Evolutionary conservation across 139 green algal species (phyloP), one percentile per base, ranked within the genome.

Genomic region (Tetradesmus lagerheimii): DNA sequence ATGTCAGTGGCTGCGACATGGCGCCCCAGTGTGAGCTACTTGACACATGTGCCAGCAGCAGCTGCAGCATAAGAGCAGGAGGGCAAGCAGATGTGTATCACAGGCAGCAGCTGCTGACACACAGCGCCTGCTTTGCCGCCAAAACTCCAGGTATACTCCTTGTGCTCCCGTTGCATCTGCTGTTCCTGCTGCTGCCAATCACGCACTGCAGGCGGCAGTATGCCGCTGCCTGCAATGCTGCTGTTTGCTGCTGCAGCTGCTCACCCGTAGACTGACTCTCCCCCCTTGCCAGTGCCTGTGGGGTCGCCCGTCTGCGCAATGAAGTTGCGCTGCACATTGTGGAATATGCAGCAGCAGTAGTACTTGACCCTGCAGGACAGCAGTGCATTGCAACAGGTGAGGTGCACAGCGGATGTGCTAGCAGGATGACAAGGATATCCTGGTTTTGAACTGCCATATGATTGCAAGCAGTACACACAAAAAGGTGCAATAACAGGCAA

Each of bases 311-410:
- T 98, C 89, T 99, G 97, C 0, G 92, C 92, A 34, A 99, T 96
- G 92, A 99, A 99, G 93, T 97, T 94, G 1, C 75, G 89, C 83
- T 98, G 95, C 27, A 99, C 95, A 85, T 97, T 98, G 93, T 98
- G 95, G 87, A 99, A 99, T 25, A 99, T 84, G 85, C 90, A 96
- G 90, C 98, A 98, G 92, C 99, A 98, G 96, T 97, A 99, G 88
- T 98, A 98, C 90, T 99, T 99, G 80, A 98, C 92, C 91, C 96
- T 98, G 94, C 80, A 57, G 23, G 6, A 31, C 4, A 71, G 29
- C 4, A 71, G 43, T 5, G 6, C 43, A 50, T 50, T 5, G 43
- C 5, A 50, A 50, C 43, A 50, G 9, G 43, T 50, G 43, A 50
- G 8, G 43, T 4, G 43, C 5, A 50, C 43, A 50, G 43, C 43